These are phyloP conservation scores for Ceratobasidium papillatum DNA, from an alignment of 1,284 basidiomycete genomes.

Conservation along the genomic window DNA sequence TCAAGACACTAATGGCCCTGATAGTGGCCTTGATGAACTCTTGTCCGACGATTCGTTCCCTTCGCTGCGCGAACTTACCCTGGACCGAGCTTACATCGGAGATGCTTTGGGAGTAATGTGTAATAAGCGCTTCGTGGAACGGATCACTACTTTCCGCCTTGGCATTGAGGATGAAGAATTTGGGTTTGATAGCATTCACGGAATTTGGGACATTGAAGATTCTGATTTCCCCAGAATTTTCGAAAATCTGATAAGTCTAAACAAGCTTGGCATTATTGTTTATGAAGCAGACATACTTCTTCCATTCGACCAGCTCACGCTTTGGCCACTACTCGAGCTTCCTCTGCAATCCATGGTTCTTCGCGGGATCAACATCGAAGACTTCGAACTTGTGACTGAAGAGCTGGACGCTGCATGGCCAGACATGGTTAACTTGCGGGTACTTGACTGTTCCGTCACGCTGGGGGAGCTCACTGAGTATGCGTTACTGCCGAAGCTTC, in stretches of 20 bases:
- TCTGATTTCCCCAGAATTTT: neutral
- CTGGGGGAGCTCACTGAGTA: neutral
- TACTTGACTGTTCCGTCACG: neutral
- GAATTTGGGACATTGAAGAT: neutral
- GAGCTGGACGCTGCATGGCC: neutral
- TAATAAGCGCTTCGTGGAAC: neutral
- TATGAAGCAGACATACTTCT: neutral
- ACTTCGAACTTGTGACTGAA: neutral
- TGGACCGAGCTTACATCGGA: neutral
- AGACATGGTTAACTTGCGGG: neutral
- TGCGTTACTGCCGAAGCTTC: neutral
- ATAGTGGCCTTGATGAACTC: neutral
- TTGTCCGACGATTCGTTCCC: slow-evolving; percentile 1
- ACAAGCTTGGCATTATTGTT: neutral
- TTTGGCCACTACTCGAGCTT: neutral
- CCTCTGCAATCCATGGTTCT: neutral
- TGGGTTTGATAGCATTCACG: neutral
- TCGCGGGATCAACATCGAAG: neutral
- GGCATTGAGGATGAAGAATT: neutral
- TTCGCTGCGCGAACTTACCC: neutral
- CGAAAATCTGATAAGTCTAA: neutral
- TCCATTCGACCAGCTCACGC: neutral
- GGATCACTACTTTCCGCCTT: neutral
- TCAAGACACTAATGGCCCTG: neutral
- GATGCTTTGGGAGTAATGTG: neutral